Base-by-base conservation (phyloP, 768 basidiomycete genomes). In the Flagelloscypha sp. region DNA sequence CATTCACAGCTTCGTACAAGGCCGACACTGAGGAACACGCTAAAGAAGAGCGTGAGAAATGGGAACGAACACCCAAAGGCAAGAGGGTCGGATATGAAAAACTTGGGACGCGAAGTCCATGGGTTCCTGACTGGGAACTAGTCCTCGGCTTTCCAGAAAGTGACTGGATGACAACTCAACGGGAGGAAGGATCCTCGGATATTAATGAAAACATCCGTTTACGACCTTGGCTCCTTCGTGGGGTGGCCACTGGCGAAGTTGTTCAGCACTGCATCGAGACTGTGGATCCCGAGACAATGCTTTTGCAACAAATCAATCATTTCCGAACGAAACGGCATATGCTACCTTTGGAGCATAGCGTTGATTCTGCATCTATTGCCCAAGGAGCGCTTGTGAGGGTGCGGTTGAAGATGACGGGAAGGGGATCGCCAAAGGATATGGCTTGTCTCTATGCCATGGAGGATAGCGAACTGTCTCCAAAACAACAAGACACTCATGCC, bases 1-100 rank as follows among this genome's bases (percentile, higher is more conserved):
- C 85, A 0, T 58, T 57, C 13, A 72, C 77, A 0, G 33, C 50
- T 7, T 72, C 79, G 0, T 82, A 81, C 43, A 59, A 65, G 1
- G 48, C 52, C 1, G 72, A 73, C 54, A 68, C 72, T 31, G 51
- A 55, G 2, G 52, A 63, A 13, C 65, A 64, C n/a, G 81, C 64
- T 18, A 52, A 49, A 2, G 64, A 74, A 42, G 83, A 84, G 27
- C 62, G 61, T 27, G 66, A 53, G 17, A 60, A 59, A 12, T 97
- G 90, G 90, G 72, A 74, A 33, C 61, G 80, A 37, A 86, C 80
- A 35, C 93, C 94, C 11, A 82, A 85, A 6, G 92, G 87, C 5
- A 99, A 97, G 60, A 69, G 87, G 38, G 65, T 74, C 6, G 86
- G 83, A 46, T 90, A 69, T 42, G 63, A 60, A 13, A 77, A 72